Percentiles rank a stretch among this genome's conserved stretches.
Evolutionary conservation across 176 grass and related monocot genomes (phyloP).

Genomic region (Themeda triandra): DNA sequence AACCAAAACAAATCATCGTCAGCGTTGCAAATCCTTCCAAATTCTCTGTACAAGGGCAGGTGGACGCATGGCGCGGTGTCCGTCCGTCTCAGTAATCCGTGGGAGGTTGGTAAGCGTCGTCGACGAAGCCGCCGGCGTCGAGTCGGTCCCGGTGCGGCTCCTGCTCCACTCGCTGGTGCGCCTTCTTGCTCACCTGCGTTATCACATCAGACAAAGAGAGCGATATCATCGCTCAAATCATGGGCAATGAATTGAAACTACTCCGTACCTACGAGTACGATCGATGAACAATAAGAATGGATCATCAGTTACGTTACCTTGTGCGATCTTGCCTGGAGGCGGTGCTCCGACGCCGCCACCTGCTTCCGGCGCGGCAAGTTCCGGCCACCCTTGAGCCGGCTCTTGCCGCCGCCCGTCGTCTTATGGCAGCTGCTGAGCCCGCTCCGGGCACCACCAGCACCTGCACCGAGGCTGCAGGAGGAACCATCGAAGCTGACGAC

Average conservation of each 20-base stretch:
- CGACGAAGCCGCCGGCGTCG: slow-evolving; percentile 4
- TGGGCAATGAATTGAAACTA: neutral
- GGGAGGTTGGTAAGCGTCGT: slow-evolving; percentile 49
- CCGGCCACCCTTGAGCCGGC: slow-evolving; percentile 45
- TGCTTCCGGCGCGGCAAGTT: slow-evolving; percentile 47
- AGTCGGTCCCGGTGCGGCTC: slow-evolving; percentile 21
- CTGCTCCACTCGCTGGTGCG: slow-evolving; percentile 38
- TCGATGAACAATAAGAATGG: neutral
- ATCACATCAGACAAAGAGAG: neutral
- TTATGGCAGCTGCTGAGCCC: slow-evolving; percentile 36
- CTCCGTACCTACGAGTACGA: no score
- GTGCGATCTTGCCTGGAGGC: slow-evolving; percentile 42
- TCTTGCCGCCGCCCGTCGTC: slow-evolving; percentile 42
- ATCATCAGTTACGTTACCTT: slow-evolving; percentile 42
- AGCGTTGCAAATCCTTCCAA: neutral
- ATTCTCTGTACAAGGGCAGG: neutral
- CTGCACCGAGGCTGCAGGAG: slow-evolving; percentile 24
- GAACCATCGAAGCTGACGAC: slow-evolving; percentile 74
- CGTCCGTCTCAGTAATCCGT: slow-evolving; percentile 46
- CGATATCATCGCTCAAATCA: neutral
- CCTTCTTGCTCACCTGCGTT: slow-evolving; percentile 72
- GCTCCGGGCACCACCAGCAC: neutral
- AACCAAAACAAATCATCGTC: neutral
- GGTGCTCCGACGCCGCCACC: slow-evolving; percentile 35
- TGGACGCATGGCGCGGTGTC: neutral